Base-by-base conservation (phyloP, 2,329 filamentous ascomycete genomes). In the Penicillium sp. region DNA sequence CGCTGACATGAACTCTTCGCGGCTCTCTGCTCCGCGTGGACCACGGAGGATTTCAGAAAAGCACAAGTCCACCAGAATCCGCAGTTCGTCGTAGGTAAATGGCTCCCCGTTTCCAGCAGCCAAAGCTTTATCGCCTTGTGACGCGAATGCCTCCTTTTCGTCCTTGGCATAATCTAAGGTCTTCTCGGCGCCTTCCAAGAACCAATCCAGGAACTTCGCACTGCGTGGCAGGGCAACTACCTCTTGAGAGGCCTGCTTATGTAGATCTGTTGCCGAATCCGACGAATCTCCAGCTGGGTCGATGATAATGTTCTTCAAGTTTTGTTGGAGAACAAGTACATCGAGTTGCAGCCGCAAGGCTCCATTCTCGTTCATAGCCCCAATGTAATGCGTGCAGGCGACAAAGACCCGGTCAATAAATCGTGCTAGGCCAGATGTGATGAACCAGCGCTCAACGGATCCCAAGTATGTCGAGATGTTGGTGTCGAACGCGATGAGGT, bases 311-410 rank as follows among this genome's bases (percentile, higher is more conserved):
- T 96, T 96, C 77, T 96, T 96, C 51, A 99, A 84, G 66, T 96
- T 97, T 70, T 99, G 94, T 74, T 97, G 93, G 47, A 99, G 79
- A 38, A 99, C 94, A 23, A 97, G 81, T 45, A 97, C 91, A 70
- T 99, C 96, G 66, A 97, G 84, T 70, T 91, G 88, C 84, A 99
- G 91, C 35, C 91, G 84, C n/a, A 86, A 85, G 56, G 87, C 90
- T 39, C 94, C 94, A 64, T 88, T 84, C 35, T 76, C 78, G 71
- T 99, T 97, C 86, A 99, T 93, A 7, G 88, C 86, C 46, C 86
- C 85, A 41, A 93, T 88, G 67, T 84, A 82, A 16, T 81, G 77
- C 1, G 86, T 84, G 59, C 89, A 89, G 56, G 85, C 78, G 35
- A 97, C 84, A 2, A 97, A 84, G 67, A 88, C 89, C 8, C 81